Evolutionary conservation across 2,329 filamentous ascomycete species (phyloP).

Genomic region (Penicillium sp.): DNA sequence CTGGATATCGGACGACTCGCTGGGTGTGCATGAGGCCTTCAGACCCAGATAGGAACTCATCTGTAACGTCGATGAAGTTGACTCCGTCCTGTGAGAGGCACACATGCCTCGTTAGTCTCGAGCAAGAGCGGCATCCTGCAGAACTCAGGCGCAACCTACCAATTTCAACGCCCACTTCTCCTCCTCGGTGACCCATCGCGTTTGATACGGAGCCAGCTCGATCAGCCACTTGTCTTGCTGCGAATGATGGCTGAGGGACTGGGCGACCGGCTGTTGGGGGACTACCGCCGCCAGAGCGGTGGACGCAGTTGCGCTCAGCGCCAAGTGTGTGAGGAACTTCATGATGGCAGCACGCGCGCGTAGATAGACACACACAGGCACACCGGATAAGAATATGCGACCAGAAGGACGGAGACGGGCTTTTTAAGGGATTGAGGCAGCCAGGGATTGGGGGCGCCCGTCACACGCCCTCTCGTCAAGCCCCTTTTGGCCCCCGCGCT

Average conservation of each 20-base stretch:
- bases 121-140: neutral
- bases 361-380: constrained; percentile 1
- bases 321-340: constrained; percentile 36
- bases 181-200: constrained; percentile 84
- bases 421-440: constrained; percentile 3
- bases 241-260: constrained; percentile 25
- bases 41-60: constrained; percentile 58
- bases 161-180: constrained; percentile 90
- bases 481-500: constrained; percentile 24
- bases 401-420: constrained; percentile 1
- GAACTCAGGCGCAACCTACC: constrained; percentile 52
- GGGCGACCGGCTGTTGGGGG: constrained; percentile 29
- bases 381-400: constrained; percentile 2
- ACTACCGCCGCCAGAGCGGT: constrained; percentile 33
- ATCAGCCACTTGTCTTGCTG: constrained; percentile 65
- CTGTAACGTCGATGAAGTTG: constrained; percentile 93
- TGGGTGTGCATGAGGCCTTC: constrained; percentile 48
- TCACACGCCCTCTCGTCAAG: constrained; percentile 15
- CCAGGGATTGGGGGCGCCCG: neutral
- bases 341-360: constrained; percentile 25
- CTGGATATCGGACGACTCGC: constrained; percentile 61
- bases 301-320: constrained; percentile 36
- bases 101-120: constrained; percentile 1
- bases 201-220: constrained; percentile 79
- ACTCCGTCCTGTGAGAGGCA: constrained; percentile 63